Evolutionary conservation across 2,329 filamentous ascomycete species (phyloP), one percentile per base, ranked within the genome.

Genomic region (Colletotrichum spaethianum): DNA sequence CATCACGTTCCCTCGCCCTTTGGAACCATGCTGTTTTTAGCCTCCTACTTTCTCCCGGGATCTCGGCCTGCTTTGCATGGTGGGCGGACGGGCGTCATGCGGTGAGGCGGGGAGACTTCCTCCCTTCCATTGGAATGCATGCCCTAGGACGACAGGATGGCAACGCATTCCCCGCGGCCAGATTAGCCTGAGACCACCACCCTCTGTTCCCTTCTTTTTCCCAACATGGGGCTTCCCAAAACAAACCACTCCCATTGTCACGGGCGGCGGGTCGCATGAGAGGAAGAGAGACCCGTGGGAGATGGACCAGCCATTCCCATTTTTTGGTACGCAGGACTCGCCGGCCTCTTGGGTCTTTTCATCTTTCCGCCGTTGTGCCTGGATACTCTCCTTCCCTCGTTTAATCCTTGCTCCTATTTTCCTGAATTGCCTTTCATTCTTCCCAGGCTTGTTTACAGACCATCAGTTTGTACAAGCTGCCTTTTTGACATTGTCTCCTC

Each of bases 121-220:
- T 72, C 64, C 69, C 69, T 72, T 60, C 61, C 55, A 63, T 63
- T 52, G 69, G 64, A 69, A 69, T 64, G 70, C 65, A 63, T 69
- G 63, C 69, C 59, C 69, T 31, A 26, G 44, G 65, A 42, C 59
- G 38, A 72, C 59, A 11, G 52, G 55, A 55, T 70, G 65, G 53
- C 48, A 46, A 70, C 65, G 52, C 65, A 72, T 69, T 72, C 65
- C 70, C 11, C 14, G 28, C 20, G 46, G 65, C 6, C 52, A 69
- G 70, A 72, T 70, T 69, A 70, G 38, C 52, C 70, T 64, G 70
- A 72, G 70, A 72, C 70, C 59, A 23, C 33, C 20, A 16, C 7
- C 18, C 18, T 38, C 36, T 20, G 26, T 42, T 14, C 31, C 60
- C 60, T 38, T 50, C 26, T 52, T 31, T 26, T 28, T 11, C 38